Evolutionary conservation across 345 rosid genomes (phyloP).

Genomic region (Populus simonii): DNA sequence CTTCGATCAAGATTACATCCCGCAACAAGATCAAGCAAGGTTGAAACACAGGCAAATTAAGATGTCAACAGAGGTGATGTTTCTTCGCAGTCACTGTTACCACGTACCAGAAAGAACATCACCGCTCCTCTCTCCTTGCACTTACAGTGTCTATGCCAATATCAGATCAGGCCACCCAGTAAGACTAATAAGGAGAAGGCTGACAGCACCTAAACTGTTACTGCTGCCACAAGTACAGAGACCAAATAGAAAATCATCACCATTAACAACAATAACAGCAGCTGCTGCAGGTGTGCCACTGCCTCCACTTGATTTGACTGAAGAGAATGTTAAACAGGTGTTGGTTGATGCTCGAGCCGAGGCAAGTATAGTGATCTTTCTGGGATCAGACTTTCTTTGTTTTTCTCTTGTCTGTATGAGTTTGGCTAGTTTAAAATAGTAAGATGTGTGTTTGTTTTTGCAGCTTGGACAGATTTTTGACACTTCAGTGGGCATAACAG

Average conservation of each 20-base stretch:
- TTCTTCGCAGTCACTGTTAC: background rate
- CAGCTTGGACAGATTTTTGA: slow-evolving; percentile 86
- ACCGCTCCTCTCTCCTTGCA: background rate
- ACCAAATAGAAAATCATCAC: background rate
- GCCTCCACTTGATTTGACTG: slow-evolving; percentile 81
- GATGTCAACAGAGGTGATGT: slow-evolving; percentile 1
- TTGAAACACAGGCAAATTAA: background rate
- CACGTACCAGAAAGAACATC: slow-evolving; percentile 5
- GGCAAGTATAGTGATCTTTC: slow-evolving; percentile 34
- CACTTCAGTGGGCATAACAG: slow-evolving; percentile 73
- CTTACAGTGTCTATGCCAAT: background rate
- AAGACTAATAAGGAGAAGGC: background rate
- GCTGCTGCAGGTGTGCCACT: slow-evolving; percentile 47
- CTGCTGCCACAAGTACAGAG: background rate
- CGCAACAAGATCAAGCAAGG: background rate
- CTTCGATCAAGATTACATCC: background rate
- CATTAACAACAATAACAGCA: slow-evolving; percentile 24
- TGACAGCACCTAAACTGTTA: background rate
- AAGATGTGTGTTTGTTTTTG: slow-evolving; percentile 1
- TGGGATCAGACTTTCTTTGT: background rate
- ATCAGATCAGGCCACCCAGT: background rate
- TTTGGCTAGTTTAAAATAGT: background rate
- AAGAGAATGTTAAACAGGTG: slow-evolving; percentile 67
- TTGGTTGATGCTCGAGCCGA: slow-evolving; percentile 68
- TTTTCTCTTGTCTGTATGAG: background rate